Evolutionary conservation across 2,329 filamentous ascomycete genomes (phyloP).

Genomic region (Delphinella strobiligena): DNA sequence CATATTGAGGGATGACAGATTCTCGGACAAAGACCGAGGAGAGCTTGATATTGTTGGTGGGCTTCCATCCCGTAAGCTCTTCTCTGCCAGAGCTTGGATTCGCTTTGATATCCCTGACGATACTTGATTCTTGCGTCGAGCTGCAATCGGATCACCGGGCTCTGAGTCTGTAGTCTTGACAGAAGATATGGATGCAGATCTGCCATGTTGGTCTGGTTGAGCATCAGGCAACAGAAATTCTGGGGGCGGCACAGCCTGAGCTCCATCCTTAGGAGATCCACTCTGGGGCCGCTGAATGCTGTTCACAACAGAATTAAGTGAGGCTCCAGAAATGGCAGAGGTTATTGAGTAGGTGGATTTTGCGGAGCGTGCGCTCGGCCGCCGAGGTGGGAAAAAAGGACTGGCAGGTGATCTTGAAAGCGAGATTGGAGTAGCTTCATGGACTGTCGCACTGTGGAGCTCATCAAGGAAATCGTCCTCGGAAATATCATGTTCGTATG

Average conservation of each 20-base stretch:
- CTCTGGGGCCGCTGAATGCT: neutral
- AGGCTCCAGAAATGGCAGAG: neutral
- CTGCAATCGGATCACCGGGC: neutral
- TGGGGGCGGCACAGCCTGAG: no score
- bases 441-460: slow-evolving; percentile 65
- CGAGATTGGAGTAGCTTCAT: slow-evolving; percentile 70
- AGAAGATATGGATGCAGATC: slow-evolving; percentile 2
- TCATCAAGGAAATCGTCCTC: slow-evolving; percentile 65
- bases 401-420: slow-evolving; percentile 76
- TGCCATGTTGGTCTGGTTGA: neutral
- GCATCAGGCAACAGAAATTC: neutral
- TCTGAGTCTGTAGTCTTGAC: neutral
- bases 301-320: neutral
- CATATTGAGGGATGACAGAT: neutral
- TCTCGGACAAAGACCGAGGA: slow-evolving; percentile 3
- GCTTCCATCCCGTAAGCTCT: slow-evolving; percentile 26
- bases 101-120: slow-evolving; percentile 86
- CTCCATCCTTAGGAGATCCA: neutral
- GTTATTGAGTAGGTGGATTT: slow-evolving; percentile 13
- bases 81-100: slow-evolving; percentile 83
- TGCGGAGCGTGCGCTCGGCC: slow-evolving; percentile 15
- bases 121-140: slow-evolving; percentile 54
- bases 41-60: slow-evolving; percentile 3
- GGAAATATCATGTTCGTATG: slow-evolving; percentile 43
- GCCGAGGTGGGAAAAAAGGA: slow-evolving; percentile 41